phyloP scores from a whole-genome alignment of 768 basidiomycete species.

The Russula sp. region DNA sequence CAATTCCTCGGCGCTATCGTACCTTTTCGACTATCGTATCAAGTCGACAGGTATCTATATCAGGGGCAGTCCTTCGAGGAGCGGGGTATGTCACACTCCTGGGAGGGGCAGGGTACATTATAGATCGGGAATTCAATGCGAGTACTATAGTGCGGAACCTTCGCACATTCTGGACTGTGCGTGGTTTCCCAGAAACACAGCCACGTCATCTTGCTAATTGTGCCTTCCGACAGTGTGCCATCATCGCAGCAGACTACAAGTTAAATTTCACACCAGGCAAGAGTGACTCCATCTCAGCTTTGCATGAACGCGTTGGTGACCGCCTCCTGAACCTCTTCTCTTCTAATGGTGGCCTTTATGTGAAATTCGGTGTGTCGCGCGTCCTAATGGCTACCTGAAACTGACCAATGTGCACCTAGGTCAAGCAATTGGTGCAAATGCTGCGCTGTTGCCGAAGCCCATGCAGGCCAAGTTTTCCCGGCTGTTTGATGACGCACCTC shows the following conservation, averaged over 20 bases:
- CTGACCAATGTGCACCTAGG: conserved; percentile 33
- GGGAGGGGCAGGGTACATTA: conserved; percentile 32
- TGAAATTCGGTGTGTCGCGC: conserved; percentile 59
- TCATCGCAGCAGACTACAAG: conserved; percentile 81
- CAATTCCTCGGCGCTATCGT: background rate
- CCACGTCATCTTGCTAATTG: background rate
- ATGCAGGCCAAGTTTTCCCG: conserved; percentile 78
- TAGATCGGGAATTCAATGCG: conserved; percentile 44
- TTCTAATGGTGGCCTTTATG: conserved; percentile 79
- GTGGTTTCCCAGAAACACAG: conserved; percentile 17
- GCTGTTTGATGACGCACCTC: conserved; percentile 86
- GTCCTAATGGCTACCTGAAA: conserved; percentile 17
- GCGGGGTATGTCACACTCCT: conserved; percentile 28
- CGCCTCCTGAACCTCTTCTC: conserved; percentile 71
- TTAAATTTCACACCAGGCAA: conserved; percentile 75
- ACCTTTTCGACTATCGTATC: background rate
- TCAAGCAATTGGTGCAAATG: conserved; percentile 80
- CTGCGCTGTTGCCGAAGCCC: conserved; percentile 74
- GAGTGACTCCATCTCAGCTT: conserved; percentile 63
- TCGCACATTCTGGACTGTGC: conserved; percentile 46
- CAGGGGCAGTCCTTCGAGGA: conserved; percentile 24
- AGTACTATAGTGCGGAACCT: conserved; percentile 43
- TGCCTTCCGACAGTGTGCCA: conserved; percentile 43
- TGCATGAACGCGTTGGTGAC: conserved; percentile 82
- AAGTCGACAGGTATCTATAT: background rate